Conservation (phyloP, 2,329 filamentous ascomycete genomes). For the Beauveria varroae region DNA sequence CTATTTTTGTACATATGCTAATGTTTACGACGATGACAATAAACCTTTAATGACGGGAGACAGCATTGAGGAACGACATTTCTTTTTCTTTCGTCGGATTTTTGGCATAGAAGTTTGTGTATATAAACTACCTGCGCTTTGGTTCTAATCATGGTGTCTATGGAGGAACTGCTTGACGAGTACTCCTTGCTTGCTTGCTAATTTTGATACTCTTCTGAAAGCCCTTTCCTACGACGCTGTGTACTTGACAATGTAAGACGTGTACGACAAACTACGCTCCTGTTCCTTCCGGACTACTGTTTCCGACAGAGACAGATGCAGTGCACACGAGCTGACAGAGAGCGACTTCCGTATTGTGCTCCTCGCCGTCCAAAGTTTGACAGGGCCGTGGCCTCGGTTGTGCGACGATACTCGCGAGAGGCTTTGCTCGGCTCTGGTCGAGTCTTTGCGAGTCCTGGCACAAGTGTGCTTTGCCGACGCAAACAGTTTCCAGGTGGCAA, state of each 20-base stretch:
- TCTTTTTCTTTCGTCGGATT: not conserved
- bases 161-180: not conserved
- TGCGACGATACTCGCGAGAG: constrained; percentile 3
- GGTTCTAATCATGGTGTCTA: not conserved
- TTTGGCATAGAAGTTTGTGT: not conserved
- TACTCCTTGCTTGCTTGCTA: not conserved
- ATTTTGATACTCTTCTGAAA: not conserved
- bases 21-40: constrained; percentile 7
- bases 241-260: not conserved
- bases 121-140: not conserved
- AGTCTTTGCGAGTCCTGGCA: not conserved
- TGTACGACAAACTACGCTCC: not conserved
- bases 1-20: constrained; percentile 10
- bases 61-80: not conserved
- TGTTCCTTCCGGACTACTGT: not conserved
- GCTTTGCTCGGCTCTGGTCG: no score
- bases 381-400: constrained; percentile 4
- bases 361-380: not conserved
- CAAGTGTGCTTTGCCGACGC: not conserved
- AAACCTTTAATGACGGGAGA: constrained; percentile 7
- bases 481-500: not conserved
- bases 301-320: constrained; percentile 8
- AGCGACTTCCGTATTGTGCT: not conserved
- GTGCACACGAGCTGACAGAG: constrained; percentile 5
- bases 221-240: not conserved